phyloP scores from a whole-genome alignment of 139 green algal species.

The Micractinium conductrix region DNA sequence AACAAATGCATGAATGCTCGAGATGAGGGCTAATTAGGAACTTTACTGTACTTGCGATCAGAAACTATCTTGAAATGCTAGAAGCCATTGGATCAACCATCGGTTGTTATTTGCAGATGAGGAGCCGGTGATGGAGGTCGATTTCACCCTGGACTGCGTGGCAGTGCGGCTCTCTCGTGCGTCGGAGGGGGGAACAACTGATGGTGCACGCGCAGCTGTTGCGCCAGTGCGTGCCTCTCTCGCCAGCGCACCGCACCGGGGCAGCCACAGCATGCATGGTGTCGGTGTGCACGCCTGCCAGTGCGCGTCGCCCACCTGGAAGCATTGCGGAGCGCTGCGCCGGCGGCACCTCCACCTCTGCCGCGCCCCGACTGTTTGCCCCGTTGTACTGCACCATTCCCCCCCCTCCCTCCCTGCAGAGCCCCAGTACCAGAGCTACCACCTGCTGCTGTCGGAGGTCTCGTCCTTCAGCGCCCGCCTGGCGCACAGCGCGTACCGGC shows the following conservation, averaged over 20 bases:
- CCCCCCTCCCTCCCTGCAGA: slow-evolving; percentile 17
- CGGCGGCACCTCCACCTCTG: not conserved
- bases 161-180: slow-evolving; percentile 60
- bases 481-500: slow-evolving; percentile 68
- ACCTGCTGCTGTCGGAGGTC: slow-evolving; percentile 75
- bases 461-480: slow-evolving; percentile 61
- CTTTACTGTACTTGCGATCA: too few relatives aligned
- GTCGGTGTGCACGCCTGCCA: too few relatives aligned
- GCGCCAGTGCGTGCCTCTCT: too few relatives aligned
- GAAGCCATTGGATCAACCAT: too few relatives aligned
- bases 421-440: slow-evolving; percentile 77
- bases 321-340: not conserved
- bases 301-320: too few relatives aligned
- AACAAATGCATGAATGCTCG: too few relatives aligned
- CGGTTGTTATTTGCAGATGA: slow-evolving; percentile 34
- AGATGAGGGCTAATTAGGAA: too few relatives aligned
- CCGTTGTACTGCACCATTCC: not conserved
- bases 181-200: too few relatives aligned
- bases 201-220: too few relatives aligned
- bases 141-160: slow-evolving; percentile 56
- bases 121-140: slow-evolving; percentile 47
- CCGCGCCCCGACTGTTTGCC: not conserved
- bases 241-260: too few relatives aligned
- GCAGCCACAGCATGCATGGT: too few relatives aligned
- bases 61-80: too few relatives aligned